Percentiles rank a stretch among this genome's conserved stretches.
phyloP scores from a whole-genome alignment of 225 moss, liverwort and hornwort species.

The Marchantia paleacea region DNA sequence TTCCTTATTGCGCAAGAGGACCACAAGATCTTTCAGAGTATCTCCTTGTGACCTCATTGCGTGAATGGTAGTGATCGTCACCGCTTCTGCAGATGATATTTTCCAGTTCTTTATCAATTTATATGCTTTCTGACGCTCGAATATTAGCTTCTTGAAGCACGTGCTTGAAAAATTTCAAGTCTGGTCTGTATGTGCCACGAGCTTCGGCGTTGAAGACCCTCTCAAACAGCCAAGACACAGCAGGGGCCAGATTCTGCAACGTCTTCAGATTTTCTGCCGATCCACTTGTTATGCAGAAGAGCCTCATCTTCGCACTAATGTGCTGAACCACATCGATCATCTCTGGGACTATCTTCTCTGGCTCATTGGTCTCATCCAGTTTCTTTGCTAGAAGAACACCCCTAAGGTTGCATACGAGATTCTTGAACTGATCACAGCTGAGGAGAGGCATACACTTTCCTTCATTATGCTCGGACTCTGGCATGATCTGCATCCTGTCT shows the following conservation, averaged over 20 bases:
- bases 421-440: constrained; percentile 18
- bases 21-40: constrained; percentile 12
- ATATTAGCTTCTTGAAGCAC: constrained; percentile 19
- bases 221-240: constrained; percentile 23
- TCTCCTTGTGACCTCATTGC: not conserved
- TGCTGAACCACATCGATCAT: constrained; percentile 1
- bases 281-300: not conserved
- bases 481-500: no score
- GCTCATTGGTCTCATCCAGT: constrained; percentile 12
- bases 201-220: constrained; percentile 15
- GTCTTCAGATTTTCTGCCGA: constrained; percentile 8
- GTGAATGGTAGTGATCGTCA: constrained; percentile 29
- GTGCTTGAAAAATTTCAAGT: constrained; percentile 15
- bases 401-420: constrained; percentile 14
- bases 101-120: constrained; percentile 13
- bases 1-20: constrained; percentile 24
- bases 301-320: constrained; percentile 12
- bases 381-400: constrained; percentile 21
- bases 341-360: constrained; percentile 17
- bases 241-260: constrained; percentile 13
- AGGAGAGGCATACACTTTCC: no score
- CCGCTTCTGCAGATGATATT: constrained; percentile 27
- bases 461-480: no score
- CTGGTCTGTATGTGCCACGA: constrained; percentile 21
- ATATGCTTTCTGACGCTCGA: constrained; percentile 26